These are phyloP conservation scores for Cladosporium sp. DNA, from an alignment of 2,329 filamentous ascomycete genomes.

Conservation along the genomic window DNA sequence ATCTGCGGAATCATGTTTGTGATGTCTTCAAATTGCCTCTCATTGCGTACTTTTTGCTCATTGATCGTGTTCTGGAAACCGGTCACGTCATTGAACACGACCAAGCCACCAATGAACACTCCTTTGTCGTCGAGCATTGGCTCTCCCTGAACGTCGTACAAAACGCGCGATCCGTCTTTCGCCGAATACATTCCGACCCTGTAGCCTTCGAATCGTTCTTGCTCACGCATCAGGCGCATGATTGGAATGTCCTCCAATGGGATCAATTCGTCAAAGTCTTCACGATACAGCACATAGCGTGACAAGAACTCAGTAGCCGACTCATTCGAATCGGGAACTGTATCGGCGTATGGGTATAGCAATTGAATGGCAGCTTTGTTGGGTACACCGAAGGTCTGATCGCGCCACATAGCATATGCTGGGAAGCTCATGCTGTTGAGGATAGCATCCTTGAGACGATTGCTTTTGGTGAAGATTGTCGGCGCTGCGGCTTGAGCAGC, in stretches of 20 bases:
- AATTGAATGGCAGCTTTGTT: constrained; percentile 62
- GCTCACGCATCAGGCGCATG: constrained; percentile 61
- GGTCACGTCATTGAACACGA: constrained; percentile 73
- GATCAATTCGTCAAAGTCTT: constrained; percentile 64
- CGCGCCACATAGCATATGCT: constrained; percentile 76
- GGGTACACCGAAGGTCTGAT: constrained; percentile 70
- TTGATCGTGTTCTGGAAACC: constrained; percentile 68
- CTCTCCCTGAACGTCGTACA: constrained; percentile 68
- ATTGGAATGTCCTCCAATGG: constrained; percentile 66
- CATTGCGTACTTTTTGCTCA: constrained; percentile 68
- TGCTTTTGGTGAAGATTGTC: constrained; percentile 70
- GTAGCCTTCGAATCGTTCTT: constrained; percentile 58
- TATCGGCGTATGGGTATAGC: constrained; percentile 35
- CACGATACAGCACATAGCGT: constrained; percentile 63
- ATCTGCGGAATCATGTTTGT: constrained; percentile 62
- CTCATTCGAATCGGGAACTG: constrained; percentile 39
- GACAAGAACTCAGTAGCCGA: constrained; percentile 54
- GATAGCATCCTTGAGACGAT: constrained; percentile 73
- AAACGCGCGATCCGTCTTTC: constrained; percentile 52
- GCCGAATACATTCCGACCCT: constrained; percentile 65
- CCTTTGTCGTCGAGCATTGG: constrained; percentile 65
- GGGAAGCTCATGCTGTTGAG: constrained; percentile 74
- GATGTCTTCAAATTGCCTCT: constrained; percentile 72
- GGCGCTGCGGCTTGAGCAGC: constrained; percentile 58
- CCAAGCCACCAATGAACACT: constrained; percentile 71